phyloP scores from a whole-genome alignment of 768 basidiomycete species.

The Cytidiella melzeri region DNA sequence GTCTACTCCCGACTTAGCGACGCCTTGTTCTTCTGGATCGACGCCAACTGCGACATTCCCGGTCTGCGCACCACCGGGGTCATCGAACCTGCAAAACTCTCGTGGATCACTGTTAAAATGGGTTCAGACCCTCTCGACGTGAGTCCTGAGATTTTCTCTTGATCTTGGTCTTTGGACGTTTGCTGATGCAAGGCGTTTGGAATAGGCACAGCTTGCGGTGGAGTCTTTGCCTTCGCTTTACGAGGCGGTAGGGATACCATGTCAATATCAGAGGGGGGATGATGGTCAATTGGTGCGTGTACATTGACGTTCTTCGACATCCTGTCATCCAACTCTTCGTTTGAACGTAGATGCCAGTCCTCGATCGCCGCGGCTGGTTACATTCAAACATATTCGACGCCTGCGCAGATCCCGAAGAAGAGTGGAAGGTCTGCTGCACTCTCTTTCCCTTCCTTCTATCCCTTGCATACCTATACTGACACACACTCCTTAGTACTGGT shows the following conservation, averaged over 20 bases:
- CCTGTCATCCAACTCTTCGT: too few species aligned
- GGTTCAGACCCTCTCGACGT: not conserved
- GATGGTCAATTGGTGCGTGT: too few species aligned
- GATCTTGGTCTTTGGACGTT: too few species aligned
- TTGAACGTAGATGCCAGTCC: not conserved
- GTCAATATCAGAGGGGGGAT: not conserved
- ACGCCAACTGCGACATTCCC: slow-evolving; percentile 5
- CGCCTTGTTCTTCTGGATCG: slow-evolving; percentile 5
- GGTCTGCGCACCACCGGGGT: slow-evolving; percentile 3
- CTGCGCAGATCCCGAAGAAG: not conserved
- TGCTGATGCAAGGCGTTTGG: not conserved
- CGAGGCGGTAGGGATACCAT: not conserved
- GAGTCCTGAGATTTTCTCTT: too few species aligned
- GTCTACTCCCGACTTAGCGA: slow-evolving; percentile 1
- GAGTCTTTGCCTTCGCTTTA: not conserved
- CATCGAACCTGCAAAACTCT: slow-evolving; percentile 7
- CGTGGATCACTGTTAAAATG: slow-evolving; percentile 1
- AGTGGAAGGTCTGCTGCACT: not conserved
- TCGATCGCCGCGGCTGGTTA: slow-evolving; percentile 7
- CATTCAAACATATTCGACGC: slow-evolving; percentile 4
- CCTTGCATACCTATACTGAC: not conserved
- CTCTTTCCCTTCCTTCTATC: not conserved
- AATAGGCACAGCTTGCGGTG: not conserved
- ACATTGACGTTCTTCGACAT: too few species aligned
- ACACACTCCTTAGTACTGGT: not conserved